Evolutionary conservation across 805 yeast species (phyloP), one percentile per base, ranked within the genome.

Genomic region (Yarrowia sp.): DNA sequence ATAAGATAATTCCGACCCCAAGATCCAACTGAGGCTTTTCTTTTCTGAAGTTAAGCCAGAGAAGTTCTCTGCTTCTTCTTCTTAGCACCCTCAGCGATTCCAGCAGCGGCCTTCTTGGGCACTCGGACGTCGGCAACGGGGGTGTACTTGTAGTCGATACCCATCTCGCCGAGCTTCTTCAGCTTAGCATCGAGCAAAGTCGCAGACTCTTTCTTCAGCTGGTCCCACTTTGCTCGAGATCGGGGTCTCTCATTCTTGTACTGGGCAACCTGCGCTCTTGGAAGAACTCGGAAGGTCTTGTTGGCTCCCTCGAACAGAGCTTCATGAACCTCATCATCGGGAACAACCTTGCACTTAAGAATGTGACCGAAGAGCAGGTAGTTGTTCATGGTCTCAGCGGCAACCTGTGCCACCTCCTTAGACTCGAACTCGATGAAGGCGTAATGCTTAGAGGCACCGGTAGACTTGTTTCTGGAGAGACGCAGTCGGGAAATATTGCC

Each of bases 341-440:
- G 80, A 74, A 70, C 83, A 80, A 70, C 85, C 82, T 83, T 79
- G 38, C 89, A 92, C 76, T 89, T 87, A 70, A 95, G 79, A 67
- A 92, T 83, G 76, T 93, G 98, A 7, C 96, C 96, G 78, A 90
- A 86, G 49, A 95, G 74, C 67, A 95, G 81, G 72, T 95, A 95
- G 77, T 95, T 95, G 77, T 95, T 87, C 99, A 95, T 95, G 51
- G 98, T 87, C 69, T 95, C 98, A 67, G 89, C 89, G 3, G 97
- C 99, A 67, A 92, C 81, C 70, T 85, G 82, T 49, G 98, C 98
- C 65, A 89, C 96, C 54, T 86, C 90, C 40, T 75, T 73, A 64
- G 85, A 81, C 44, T 82, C 83, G 72, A 93, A 95, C 77, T 95
- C 97, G 51, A 95, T 79, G 75, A 90, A 93, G 7, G 92, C 98